Percentiles rank a stretch among this genome's conserved stretches.
Evolutionary conservation across 805 yeast species (phyloP).

Genomic region (Ogataea salicorniae): DNA sequence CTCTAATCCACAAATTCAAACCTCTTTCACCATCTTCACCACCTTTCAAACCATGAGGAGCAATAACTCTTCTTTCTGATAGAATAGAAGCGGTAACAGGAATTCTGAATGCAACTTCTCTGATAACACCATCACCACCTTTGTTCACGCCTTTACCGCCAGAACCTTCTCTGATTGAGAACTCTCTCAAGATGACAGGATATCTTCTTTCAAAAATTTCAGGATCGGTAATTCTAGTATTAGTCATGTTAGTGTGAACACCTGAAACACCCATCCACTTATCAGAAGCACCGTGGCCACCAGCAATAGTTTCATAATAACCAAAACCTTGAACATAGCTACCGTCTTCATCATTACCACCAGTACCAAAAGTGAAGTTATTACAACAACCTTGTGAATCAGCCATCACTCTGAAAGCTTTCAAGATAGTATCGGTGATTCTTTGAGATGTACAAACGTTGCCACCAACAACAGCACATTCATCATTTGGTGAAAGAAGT

Average conservation of each 20-base stretch:
- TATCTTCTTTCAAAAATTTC: slow-evolving; percentile 85
- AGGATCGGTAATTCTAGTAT: slow-evolving; percentile 87
- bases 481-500: slow-evolving; percentile 67
- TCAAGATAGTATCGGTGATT: slow-evolving; percentile 81
- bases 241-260: slow-evolving; percentile 93
- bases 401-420: slow-evolving; percentile 85
- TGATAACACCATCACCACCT: slow-evolving; percentile 84
- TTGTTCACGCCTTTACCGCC: slow-evolving; percentile 72
- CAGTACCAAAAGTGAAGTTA: slow-evolving; percentile 86
- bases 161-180: slow-evolving; percentile 61
- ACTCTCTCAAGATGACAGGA: slow-evolving; percentile 74
- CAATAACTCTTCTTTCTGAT: slow-evolving; percentile 77
- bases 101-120: slow-evolving; percentile 77
- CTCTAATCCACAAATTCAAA: slow-evolving; percentile 46
- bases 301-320: slow-evolving; percentile 91
- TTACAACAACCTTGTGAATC: slow-evolving; percentile 96
- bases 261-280: slow-evolving; percentile 83
- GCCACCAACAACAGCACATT: slow-evolving; percentile 93
- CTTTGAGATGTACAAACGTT: slow-evolving; percentile 94
- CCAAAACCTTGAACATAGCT: slow-evolving; percentile 67
- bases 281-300: slow-evolving; percentile 88
- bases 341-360: slow-evolving; percentile 51
- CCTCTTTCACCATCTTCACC: slow-evolving; percentile 79
- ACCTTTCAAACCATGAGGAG: slow-evolving; percentile 85
- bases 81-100: slow-evolving; percentile 73